Conservation (phyloP, 2,329 filamentous ascomycete genomes). For the Paradendryphiella salina region DNA sequence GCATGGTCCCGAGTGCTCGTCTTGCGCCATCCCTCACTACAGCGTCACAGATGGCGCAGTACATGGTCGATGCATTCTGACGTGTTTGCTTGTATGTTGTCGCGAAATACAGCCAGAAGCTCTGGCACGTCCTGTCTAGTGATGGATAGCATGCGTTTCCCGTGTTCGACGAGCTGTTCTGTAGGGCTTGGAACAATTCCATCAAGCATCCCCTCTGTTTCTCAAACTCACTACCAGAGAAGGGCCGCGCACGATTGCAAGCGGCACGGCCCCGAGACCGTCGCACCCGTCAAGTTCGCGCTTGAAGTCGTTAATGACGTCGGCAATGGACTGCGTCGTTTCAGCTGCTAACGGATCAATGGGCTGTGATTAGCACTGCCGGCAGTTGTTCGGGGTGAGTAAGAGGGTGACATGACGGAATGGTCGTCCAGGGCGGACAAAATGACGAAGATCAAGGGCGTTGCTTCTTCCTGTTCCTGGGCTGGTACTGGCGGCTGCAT, state of each 20-base stretch:
- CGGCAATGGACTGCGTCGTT: conserved; percentile 24
- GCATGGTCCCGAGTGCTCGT: conserved; percentile 42
- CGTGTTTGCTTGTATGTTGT: conserved; percentile 33
- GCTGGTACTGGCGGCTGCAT: conserved; percentile 16
- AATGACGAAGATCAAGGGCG: conserved; percentile 3
- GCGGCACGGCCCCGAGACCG: conserved; percentile 15
- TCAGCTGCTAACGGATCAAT: conserved; percentile 25
- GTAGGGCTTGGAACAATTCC: background rate
- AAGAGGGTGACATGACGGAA: conserved; percentile 4
- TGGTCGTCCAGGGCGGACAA: conserved; percentile 3
- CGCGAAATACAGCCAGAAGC: conserved; percentile 23
- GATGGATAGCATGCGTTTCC: conserved; percentile 24
- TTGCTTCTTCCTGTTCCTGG: conserved; percentile 10
- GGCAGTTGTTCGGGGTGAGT: background rate
- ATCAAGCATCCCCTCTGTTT: background rate
- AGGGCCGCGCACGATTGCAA: conserved; percentile 16
- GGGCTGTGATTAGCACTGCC: conserved; percentile 8
- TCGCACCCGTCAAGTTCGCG: conserved; percentile 27
- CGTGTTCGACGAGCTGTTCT: conserved; percentile 9
- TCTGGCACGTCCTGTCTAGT: conserved; percentile 26
- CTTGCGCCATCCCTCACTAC: conserved; percentile 46
- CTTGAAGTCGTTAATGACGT: conserved; percentile 35
- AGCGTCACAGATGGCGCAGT: conserved; percentile 49
- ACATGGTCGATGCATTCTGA: conserved; percentile 55
- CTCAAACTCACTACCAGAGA: conserved; percentile 18